phyloP scores from a whole-genome alignment of 2,329 filamentous ascomycete species.

The Microdochium nivale region DNA sequence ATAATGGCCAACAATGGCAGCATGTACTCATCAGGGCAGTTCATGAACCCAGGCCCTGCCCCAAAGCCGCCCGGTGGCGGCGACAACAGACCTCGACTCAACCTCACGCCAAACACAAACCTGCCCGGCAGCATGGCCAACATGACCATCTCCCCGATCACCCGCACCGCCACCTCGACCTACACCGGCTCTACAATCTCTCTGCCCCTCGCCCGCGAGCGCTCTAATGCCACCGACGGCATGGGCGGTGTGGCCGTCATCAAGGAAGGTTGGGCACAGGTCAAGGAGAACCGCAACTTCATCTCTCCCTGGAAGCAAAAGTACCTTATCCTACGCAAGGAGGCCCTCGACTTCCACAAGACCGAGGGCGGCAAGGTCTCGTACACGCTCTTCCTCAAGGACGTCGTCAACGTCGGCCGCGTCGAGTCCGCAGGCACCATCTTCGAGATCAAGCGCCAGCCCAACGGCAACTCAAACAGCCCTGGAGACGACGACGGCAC shows the following conservation, averaged over 20 bases:
- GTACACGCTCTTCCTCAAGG: conserved; percentile 76
- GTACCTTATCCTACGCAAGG: conserved; percentile 85
- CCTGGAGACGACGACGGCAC: conserved; percentile 72
- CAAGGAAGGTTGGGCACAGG: conserved; percentile 74
- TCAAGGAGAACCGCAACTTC: conserved; percentile 86
- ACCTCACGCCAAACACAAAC: conserved; percentile 68
- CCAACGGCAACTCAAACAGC: conserved; percentile 59
- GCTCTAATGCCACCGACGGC: conserved; percentile 50
- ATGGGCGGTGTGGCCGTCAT: conserved; percentile 63
- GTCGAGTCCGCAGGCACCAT: conserved; percentile 88
- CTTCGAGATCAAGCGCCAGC: conserved; percentile 80
- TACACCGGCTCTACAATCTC: conserved; percentile 67
- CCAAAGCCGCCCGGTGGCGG: conserved; percentile 83
- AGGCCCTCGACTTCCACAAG: conserved; percentile 91
- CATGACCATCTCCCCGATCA: conserved; percentile 65
- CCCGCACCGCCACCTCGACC: conserved; percentile 55
- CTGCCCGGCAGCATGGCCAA: conserved; percentile 72
- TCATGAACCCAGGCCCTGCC: conserved; percentile 96
- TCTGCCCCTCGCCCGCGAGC: conserved; percentile 57
- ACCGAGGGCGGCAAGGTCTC: conserved; percentile 78
- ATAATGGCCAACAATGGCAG: conserved; percentile 27
- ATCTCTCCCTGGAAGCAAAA: conserved; percentile 85
- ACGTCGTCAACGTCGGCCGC: conserved; percentile 82
- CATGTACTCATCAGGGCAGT: conserved; percentile 55
- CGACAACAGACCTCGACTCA: conserved; percentile 74